phyloP scores from a whole-genome alignment of 1,139 yeast species.

The Maudiozyma humilis region DNA sequence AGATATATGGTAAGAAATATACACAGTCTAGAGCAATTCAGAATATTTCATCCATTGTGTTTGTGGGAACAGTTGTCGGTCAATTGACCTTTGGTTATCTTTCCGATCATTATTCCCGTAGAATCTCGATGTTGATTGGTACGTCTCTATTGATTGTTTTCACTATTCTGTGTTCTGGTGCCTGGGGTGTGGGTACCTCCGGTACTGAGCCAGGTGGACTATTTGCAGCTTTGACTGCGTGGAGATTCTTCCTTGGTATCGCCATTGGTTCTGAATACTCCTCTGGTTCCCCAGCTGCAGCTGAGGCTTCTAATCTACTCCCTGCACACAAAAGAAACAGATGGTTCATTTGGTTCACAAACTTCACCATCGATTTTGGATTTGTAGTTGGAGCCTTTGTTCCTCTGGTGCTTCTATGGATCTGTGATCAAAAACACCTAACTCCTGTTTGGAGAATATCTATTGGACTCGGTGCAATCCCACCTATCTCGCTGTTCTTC shows the following conservation, averaged over 20 bases:
- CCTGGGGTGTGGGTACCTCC: conserved; percentile 64
- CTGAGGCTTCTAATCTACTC: conserved; percentile 76
- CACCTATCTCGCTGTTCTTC: conserved; percentile 69
- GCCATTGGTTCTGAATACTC: conserved; percentile 91
- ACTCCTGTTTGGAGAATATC: conserved; percentile 86
- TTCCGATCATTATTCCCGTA: conserved; percentile 72
- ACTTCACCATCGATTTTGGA: conserved; percentile 79
- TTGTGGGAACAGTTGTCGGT: conserved; percentile 88
- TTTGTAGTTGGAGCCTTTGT: conserved; percentile 79
- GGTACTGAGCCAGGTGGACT: conserved; percentile 55
- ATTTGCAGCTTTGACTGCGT: conserved; percentile 73
- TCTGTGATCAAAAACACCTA: conserved; percentile 61
- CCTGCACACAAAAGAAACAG: conserved; percentile 81
- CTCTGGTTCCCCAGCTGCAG: conserved; percentile 86
- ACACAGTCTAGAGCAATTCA: conserved; percentile 57
- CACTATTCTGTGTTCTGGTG: conserved; percentile 70
- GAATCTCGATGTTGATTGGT: conserved; percentile 70
- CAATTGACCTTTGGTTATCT: conserved; percentile 71
- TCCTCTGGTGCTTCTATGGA: conserved; percentile 80
- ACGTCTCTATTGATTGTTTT: conserved; percentile 65
- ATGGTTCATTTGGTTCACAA: conserved; percentile 84
- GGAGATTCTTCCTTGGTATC: conserved; percentile 79
- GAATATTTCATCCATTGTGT: conserved; percentile 81
- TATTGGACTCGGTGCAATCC: conserved; percentile 81
- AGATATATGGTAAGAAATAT: conserved; percentile 57